Evolutionary conservation across 2,329 filamentous ascomycete genomes (phyloP).

Genomic region (Fusarium graminum): DNA sequence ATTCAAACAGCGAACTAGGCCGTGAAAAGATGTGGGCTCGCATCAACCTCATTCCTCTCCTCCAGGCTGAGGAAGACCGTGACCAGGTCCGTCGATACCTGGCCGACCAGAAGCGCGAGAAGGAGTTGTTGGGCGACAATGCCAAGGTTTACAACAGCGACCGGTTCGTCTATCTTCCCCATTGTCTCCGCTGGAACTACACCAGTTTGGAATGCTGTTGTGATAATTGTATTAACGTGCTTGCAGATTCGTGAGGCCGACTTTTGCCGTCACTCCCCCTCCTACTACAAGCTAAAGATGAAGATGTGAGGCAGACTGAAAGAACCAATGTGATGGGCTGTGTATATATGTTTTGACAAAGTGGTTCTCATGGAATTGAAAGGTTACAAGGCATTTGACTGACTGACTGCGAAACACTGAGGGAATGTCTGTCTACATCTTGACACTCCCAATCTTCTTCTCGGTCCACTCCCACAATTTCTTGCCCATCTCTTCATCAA

Average conservation of each 20-base stretch:
- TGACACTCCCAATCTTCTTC: conserved; percentile 22
- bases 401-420: neutral
- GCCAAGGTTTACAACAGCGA: conserved; percentile 89
- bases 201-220: neutral
- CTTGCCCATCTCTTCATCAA: conserved; percentile 50
- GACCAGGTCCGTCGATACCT: conserved; percentile 90
- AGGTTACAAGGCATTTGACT: conserved; percentile 31
- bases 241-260: conserved; percentile 82
- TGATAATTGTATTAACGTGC: neutral
- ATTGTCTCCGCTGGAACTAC: neutral
- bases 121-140: conserved; percentile 87
- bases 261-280: conserved; percentile 79
- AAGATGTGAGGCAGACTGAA: conserved; percentile 8
- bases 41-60: conserved; percentile 91
- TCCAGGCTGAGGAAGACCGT: conserved; percentile 97
- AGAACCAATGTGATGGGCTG: conserved; percentile 6
- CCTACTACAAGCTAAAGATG: conserved; percentile 65
- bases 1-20: conserved; percentile 78
- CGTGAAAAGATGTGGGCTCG: conserved; percentile 99
- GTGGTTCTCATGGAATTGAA: conserved; percentile 37
- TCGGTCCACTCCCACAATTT: conserved; percentile 58
- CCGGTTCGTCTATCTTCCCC: conserved; percentile 68
- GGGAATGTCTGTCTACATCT: neutral
- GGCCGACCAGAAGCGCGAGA: conserved; percentile 90
- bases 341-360: conserved; percentile 48